Evolutionary conservation across 768 basidiomycete species (phyloP), one percentile per base, ranked within the genome.

Genomic region (Mycena leptocephala): DNA sequence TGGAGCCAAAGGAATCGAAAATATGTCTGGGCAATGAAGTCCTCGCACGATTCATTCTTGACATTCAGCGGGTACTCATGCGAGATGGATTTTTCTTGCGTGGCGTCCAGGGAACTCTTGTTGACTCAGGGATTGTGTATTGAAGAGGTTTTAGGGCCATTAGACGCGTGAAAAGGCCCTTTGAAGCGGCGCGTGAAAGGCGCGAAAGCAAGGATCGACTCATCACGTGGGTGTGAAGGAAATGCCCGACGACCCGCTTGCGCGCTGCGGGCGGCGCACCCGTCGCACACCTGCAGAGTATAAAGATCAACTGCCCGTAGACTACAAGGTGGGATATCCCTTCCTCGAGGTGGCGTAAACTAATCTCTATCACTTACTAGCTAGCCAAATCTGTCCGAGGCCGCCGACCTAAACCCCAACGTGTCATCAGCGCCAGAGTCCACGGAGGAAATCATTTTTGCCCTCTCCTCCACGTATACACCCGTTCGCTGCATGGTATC

Each of bases 1-100:
- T 58, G 95, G 94, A 95, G 88, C 94, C 94, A 95, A 9, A 95
- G 87, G 78, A 93, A 94, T 79, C 95, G 94, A 56, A 94, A 89
- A 82, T 95, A 95, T 4, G 88, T 92, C n/a, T 92, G 87, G 3
- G 86, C 87, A 28, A 93, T 88, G 79, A 89, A 92, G 76, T 93
- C 89, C 22, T 91, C 92, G 22, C 89, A 85, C 0, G 88, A 85
- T 78, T 92, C 91, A 51, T 85, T 76, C 56, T 83, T 76, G 39
- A 87, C 55, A 26, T 88, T 86, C 55, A 94, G 90, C 2, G 90
- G 93, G 77, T 87, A 93, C 26, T 93, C 93, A 46, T 85, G 85
- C 3, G 87, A 86, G 35, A 95, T 83, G 8, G 87, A 78, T 75
- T 91, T 91, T 79, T 94, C 93, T 75, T 95, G 94, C 0, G 88